Evolutionary conservation across 768 basidiomycete species (phyloP).

Genomic region (Boletellus ananiceps): DNA sequence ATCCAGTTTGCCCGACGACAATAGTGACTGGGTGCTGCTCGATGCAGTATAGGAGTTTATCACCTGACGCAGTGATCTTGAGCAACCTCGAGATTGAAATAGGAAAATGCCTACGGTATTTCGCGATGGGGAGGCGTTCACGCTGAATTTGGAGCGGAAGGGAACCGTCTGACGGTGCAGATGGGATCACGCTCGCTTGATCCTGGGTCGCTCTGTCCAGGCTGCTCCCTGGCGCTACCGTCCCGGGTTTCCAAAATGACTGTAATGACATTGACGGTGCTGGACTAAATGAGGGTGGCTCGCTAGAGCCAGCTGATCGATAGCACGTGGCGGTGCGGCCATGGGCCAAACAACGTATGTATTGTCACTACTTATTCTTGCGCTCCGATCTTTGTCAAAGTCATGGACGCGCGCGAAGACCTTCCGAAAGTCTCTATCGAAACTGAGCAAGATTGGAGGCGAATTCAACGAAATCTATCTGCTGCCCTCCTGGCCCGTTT

Average conservation of each 20-base stretch:
- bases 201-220: conserved; percentile 79
- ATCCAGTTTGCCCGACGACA: conserved; percentile 93
- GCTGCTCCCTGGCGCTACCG: conserved; percentile 76
- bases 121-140: conserved; percentile 83
- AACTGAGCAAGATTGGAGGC: conserved; percentile 61
- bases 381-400: too few species aligned
- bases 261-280: conserved; percentile 41
- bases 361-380: not conserved
- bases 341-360: conserved; percentile 4
- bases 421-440: conserved; percentile 58
- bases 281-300: not conserved
- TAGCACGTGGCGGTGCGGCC: not conserved
- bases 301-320: not conserved
- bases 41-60: conserved; percentile 76
- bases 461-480: conserved; percentile 51
- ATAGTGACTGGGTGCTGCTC: conserved; percentile 83
- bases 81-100: not conserved
- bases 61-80: conserved; percentile 41
- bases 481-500: conserved; percentile 42
- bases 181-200: conserved; percentile 68
- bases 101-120: conserved; percentile 56
- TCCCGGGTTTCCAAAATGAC: conserved; percentile 90
- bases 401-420: conserved; percentile 37
- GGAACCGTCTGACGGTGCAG: conserved; percentile 50
- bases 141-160: conserved; percentile 72